Evolutionary conservation across 1,139 yeast species (phyloP).

Genomic region (Zygosaccharomyces sapae): DNA sequence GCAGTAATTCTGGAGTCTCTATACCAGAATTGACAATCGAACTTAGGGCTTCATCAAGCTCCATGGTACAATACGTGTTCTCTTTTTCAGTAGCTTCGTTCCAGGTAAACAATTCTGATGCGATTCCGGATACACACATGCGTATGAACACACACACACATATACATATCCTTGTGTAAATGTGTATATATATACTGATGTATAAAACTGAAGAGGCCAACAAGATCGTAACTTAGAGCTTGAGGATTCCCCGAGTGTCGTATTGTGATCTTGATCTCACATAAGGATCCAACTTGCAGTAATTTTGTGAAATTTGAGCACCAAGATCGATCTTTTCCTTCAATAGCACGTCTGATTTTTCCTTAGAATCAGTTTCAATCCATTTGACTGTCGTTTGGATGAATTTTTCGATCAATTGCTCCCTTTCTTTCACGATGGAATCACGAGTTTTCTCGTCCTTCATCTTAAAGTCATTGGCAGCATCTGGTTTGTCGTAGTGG

Average conservation of each 20-base stretch:
- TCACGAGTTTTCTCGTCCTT: slow-evolving; percentile 45
- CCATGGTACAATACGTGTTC: slow-evolving; percentile 1
- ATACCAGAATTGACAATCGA: slow-evolving; percentile 7
- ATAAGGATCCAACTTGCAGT: slow-evolving; percentile 64
- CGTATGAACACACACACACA: neutral
- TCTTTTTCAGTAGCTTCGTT: neutral
- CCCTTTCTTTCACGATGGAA: slow-evolving; percentile 45
- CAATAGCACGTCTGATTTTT: slow-evolving; percentile 43
- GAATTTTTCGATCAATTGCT: slow-evolving; percentile 45
- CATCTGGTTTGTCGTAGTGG: slow-evolving; percentile 38
- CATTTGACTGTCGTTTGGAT: slow-evolving; percentile 60
- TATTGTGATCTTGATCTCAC: slow-evolving; percentile 62
- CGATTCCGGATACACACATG: neutral
- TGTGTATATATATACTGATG: neutral
- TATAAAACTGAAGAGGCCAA: neutral
- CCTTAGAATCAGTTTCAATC: slow-evolving; percentile 52
- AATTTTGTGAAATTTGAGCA: slow-evolving; percentile 50
- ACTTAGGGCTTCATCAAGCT: slow-evolving; percentile 10
- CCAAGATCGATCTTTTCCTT: slow-evolving; percentile 49
- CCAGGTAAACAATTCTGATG: too few relatives aligned
- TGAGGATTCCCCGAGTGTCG: slow-evolving; percentile 54
- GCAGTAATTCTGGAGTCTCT: slow-evolving; percentile 14
- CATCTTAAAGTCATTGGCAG: slow-evolving; percentile 48
- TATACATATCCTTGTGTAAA: neutral
- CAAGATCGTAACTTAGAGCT: slow-evolving; percentile 19